These are phyloP conservation scores for Aegilops longissima DNA, from an alignment of 176 grass and related monocot genomes.

Conservation along the genomic window DNA sequence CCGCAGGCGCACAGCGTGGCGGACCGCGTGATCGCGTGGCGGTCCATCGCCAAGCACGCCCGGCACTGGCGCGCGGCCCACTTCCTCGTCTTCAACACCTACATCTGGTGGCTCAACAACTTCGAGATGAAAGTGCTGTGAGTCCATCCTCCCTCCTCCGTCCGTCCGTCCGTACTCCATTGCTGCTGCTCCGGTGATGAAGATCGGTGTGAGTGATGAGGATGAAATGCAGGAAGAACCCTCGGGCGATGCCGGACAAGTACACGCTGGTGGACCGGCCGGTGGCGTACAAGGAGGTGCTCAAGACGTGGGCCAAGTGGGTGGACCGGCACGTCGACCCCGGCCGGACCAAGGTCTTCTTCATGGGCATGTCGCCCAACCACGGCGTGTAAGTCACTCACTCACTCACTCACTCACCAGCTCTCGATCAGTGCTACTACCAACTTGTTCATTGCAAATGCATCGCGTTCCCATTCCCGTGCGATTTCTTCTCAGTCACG, in stretches of 20 bases:
- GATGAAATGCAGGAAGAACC: constrained; percentile 27
- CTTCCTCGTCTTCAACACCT: constrained; percentile 71
- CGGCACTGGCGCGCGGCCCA: constrained; percentile 56
- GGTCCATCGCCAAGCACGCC: constrained; percentile 57
- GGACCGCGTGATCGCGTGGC: constrained; percentile 51
- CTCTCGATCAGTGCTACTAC: neutral
- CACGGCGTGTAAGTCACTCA: constrained; percentile 48
- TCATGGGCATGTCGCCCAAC: constrained; percentile 94
- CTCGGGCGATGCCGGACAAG: constrained; percentile 12
- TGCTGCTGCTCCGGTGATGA: no score
- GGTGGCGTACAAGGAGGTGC: constrained; percentile 63
- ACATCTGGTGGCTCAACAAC: constrained; percentile 83
- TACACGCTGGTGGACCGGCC: constrained; percentile 68
- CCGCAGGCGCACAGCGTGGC: constrained; percentile 59
- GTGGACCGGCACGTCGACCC: constrained; percentile 78
- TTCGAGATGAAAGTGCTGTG: constrained; percentile 63
- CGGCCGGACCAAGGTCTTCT: constrained; percentile 63
- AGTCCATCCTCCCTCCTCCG: neutral
- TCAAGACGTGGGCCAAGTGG: constrained; percentile 80
- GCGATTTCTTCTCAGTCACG: neutral
- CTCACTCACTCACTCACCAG: neutral
- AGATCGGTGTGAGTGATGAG: neutral
- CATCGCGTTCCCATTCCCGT: neutral
- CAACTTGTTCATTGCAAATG: neutral
- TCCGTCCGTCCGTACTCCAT: no score